Conservation (phyloP, 1,139 yeast species). For the Torulaspora globosa region DNA sequence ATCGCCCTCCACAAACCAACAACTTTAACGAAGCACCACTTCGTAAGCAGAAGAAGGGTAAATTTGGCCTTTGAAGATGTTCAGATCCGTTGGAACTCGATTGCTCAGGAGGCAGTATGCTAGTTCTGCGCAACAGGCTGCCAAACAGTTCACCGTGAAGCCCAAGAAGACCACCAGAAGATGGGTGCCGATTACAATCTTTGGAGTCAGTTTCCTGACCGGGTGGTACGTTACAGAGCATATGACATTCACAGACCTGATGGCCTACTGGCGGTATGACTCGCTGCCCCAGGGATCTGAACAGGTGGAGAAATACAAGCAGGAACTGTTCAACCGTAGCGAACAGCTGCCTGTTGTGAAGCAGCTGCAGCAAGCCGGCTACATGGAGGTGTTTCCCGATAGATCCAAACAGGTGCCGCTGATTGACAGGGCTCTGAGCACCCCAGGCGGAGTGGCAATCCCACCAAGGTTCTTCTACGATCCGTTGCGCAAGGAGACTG, state of each 20-base stretch:
- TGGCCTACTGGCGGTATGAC: constrained; percentile 36
- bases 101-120: constrained; percentile 13
- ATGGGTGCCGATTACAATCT: constrained; percentile 30
- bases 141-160: constrained; percentile 18
- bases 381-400: constrained; percentile 34
- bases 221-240: constrained; percentile 36
- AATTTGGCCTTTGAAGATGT: constrained; percentile 8
- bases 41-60: background rate
- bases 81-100: constrained; percentile 8
- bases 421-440: constrained; percentile 42
- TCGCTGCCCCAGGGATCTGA: constrained; percentile 29
- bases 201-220: constrained; percentile 30
- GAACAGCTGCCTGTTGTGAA: constrained; percentile 46
- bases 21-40: background rate
- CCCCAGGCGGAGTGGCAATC: constrained; percentile 75
- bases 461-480: constrained; percentile 70
- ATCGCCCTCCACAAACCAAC: constrained; percentile 4
- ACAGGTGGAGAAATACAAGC: constrained; percentile 35
- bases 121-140: constrained; percentile 2
- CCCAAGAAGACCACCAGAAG: constrained; percentile 14
- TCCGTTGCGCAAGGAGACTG: constrained; percentile 51
- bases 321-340: constrained; percentile 45
- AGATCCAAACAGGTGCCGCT: constrained; percentile 33
- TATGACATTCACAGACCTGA: constrained; percentile 35
- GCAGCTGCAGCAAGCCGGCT: constrained; percentile 38